Base-by-base conservation (phyloP, 1,284 basidiomycete genomes). In the Ceratobasidium sp. region DNA sequence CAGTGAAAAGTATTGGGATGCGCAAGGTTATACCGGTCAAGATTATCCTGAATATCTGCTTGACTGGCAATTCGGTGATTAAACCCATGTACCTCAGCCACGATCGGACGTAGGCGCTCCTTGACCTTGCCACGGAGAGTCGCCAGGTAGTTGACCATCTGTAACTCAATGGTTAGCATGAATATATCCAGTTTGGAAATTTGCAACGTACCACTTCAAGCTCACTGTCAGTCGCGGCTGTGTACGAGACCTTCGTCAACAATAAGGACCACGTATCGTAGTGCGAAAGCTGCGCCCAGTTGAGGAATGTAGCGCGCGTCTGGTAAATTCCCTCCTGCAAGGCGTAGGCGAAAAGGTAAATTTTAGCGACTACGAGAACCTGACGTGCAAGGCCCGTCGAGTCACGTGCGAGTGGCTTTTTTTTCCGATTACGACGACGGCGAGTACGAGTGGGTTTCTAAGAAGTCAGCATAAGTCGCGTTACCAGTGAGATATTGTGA, bases 91-190 rank as follows among this genome's bases (percentile, higher is more conserved):
- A 32, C 11, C 23, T 43, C 5, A 0, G 18, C 64, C 13, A 55
- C 18, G 4, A 67, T 5, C 2, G 52, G 32, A 3, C 63, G 63
- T 2, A 54, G 2, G 2, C 30, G 47, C 2, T 66, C 46, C 21
- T 66, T 66, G 0, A 52, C 32, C 9, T 52, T 52, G 11, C 63
- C 63, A 13, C 49, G 63, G 5, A 66, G 49, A 0, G 63, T 66
- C 13, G 64, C 44, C 6, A 67, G 32, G 50, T 67, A 44, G n/a
- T 67, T 67, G 14, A 67, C 64, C 28, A 67, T n/a, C 64, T 54
- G 28, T 64, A 21, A 23, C 2, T 14, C 28, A 18, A 35, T 14
- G 47, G n/a, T 52, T 14, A 52, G 63, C 35, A 16, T 21, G 16
- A 18, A 52, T 41, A 23, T 50, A 35, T 21, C 11, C 14, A 18